These are phyloP conservation scores for Lepidium sativum DNA, from an alignment of 345 rosid species.

Conservation along the genomic window DNA sequence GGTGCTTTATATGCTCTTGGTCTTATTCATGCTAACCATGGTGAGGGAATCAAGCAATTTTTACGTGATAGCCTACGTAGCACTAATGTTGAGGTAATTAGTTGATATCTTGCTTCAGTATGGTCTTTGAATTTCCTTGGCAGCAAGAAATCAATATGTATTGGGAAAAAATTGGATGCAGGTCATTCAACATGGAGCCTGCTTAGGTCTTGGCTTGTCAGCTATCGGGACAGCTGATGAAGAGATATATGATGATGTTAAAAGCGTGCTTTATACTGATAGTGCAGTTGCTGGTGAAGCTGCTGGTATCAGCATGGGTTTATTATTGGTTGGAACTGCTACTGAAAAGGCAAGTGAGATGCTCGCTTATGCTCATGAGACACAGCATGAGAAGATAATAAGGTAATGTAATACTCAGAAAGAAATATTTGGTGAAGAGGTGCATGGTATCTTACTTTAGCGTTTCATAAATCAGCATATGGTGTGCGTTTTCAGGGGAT, in stretches of 20 bases:
- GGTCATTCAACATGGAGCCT: constrained; percentile 99
- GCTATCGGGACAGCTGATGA: constrained; percentile 98
- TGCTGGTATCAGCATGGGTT: constrained; percentile 98
- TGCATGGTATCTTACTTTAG: neutral
- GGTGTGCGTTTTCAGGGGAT: constrained; percentile 45
- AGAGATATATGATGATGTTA: constrained; percentile 84
- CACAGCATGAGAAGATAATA: constrained; percentile 97
- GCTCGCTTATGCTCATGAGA: constrained; percentile 98
- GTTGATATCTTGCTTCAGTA: neutral
- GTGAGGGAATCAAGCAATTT: constrained; percentile 96
- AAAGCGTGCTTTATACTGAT: constrained; percentile 78
- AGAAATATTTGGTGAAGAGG: neutral
- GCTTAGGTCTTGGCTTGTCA: constrained; percentile 98
- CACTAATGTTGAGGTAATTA: constrained; percentile 79
- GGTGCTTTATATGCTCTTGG: constrained; percentile 98
- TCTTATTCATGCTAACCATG: constrained; percentile 98
- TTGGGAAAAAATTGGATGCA: constrained; percentile 24
- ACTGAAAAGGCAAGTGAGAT: constrained; percentile 95
- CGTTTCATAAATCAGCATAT: neutral
- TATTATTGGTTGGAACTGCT: constrained; percentile 98
- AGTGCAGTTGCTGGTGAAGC: constrained; percentile 99
- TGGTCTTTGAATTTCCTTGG: neutral
- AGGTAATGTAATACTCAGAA: constrained; percentile 39
- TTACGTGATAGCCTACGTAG: constrained; percentile 87
- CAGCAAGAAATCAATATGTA: neutral